Conservation (phyloP, 345 rosid species). For the Citrus sp. region DNA sequence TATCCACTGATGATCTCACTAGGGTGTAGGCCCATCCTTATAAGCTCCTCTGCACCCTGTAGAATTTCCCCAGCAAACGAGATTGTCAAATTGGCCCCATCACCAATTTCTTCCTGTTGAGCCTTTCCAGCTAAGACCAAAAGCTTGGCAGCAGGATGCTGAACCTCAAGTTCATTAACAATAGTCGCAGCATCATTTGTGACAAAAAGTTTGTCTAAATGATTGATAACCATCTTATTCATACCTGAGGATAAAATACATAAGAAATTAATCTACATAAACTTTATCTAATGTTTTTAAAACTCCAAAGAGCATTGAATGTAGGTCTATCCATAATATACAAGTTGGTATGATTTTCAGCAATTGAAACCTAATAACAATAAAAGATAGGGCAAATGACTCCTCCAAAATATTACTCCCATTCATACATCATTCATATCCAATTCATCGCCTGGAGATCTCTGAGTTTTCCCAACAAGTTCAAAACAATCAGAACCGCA, state of each 20-base stretch:
- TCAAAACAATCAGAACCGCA: neutral
- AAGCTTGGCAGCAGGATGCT: conserved; percentile 95
- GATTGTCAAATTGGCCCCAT: conserved; percentile 87
- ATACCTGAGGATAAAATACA: conserved; percentile 46
- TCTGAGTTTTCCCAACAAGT: neutral
- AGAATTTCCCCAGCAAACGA: conserved; percentile 96
- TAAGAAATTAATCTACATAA: neutral
- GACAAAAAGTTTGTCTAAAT: conserved; percentile 84
- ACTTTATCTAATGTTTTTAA: neutral
- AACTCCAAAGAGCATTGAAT: neutral
- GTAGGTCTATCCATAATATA: neutral
- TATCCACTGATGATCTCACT: conserved; percentile 98
- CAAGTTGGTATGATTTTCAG: neutral
- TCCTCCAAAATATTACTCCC: neutral
- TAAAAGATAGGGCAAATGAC: neutral
- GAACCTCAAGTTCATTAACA: conserved; percentile 95
- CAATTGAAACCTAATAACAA: neutral
- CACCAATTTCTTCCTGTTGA: conserved; percentile 98
- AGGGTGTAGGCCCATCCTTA: conserved; percentile 87
- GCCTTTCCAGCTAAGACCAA: conserved; percentile 92
- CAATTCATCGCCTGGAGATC: neutral
- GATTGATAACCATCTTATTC: conserved; percentile 99
- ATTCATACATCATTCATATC: neutral
- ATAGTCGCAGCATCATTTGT: conserved; percentile 97
- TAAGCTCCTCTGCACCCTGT: conserved; percentile 93